Percentiles rank a stretch among this genome's conserved stretches.
Evolutionary conservation across 2,329 filamentous ascomycete species (phyloP).

Genomic region (Incumbomyces lentus): DNA sequence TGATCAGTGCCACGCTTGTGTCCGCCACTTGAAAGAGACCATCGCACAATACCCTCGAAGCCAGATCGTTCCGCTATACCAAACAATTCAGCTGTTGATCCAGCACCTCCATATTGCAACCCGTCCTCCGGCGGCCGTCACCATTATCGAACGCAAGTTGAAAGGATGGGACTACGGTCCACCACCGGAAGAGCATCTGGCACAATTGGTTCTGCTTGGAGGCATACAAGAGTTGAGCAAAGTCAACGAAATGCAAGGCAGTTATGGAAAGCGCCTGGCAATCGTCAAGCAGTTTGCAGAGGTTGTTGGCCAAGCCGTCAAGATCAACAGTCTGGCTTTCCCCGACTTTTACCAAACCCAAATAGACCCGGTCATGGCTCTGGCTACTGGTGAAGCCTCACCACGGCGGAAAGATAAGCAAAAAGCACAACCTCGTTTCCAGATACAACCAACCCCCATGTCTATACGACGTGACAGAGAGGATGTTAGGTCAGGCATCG

Average conservation of each 20-base stretch:
- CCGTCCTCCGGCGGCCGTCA: constrained; percentile 14
- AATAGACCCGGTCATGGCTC: constrained; percentile 3
- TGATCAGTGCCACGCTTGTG: constrained; percentile 9
- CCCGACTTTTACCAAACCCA: constrained; percentile 4
- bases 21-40: constrained; percentile 6
- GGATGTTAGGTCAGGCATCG: background rate
- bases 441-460: background rate
- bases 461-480: background rate
- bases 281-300: constrained; percentile 13
- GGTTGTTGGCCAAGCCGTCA: background rate
- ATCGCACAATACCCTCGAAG: constrained; percentile 11
- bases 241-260: constrained; percentile 16
- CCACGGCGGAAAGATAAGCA: background rate
- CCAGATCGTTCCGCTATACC: constrained; percentile 14
- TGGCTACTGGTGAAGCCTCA: background rate
- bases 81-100: constrained; percentile 14
- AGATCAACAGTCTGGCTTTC: constrained; percentile 6
- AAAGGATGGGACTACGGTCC: constrained; percentile 13
- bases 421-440: background rate
- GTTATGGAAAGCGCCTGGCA: constrained; percentile 14
- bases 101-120: constrained; percentile 14
- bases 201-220: constrained; percentile 14
- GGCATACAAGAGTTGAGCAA: constrained; percentile 15
- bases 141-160: constrained; percentile 14
- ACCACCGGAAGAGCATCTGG: constrained; percentile 14